Base-by-base conservation (phyloP, 139 green algal species). In the Parachlorella kessleri region DNA sequence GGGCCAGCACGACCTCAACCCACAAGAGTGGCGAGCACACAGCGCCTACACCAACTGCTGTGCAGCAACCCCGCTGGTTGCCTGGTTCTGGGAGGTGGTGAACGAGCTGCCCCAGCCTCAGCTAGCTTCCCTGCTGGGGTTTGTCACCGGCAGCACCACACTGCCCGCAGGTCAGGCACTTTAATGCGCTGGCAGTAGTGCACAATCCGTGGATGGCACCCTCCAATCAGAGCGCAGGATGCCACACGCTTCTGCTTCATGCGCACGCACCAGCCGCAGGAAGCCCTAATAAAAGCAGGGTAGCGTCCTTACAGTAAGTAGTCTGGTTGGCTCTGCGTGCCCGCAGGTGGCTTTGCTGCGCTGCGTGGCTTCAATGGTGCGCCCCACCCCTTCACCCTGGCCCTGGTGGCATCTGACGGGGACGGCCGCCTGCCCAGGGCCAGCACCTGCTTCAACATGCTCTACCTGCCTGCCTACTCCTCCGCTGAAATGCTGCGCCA, bases 391-490 rank as follows among this genome's bases (percentile, higher is more conserved):
- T 87, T 87, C 48, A 79, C 74, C 54, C n/a, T 87, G 32, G 71
- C 54, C 55, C 66, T 85, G 42, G 69, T 87, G 6, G 36, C 69
- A 9, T 28, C 33, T 1, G 59, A 81, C 33, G 74, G 71, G 38
- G 76, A 87, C 78, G 33, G 48, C 67, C 69, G 78, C 24, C 74
- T 87, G 59, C 83, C 83, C 4, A 73, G 83, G 3, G 78, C 83
- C 41, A 76, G 68, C 26, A 84, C 83, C 18, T 87, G 83, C 64
- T 87, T 87, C 78, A 87, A 87, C 78, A 79, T 64, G n/a, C 26
- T 87, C n/a, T 87, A 77, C 78, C 78, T 87, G 23, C 83, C 83
- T 6, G 2, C 23, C 42, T 87, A 80, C 73, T 74, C 38, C 40
- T 66, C 35, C 53, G 48, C 79, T 18, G 73, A 7, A 26, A 77